Evolutionary conservation across 192 early-diverging fungal species (phyloP).

Genomic region (Phycomyces blakesleeanus): DNA sequence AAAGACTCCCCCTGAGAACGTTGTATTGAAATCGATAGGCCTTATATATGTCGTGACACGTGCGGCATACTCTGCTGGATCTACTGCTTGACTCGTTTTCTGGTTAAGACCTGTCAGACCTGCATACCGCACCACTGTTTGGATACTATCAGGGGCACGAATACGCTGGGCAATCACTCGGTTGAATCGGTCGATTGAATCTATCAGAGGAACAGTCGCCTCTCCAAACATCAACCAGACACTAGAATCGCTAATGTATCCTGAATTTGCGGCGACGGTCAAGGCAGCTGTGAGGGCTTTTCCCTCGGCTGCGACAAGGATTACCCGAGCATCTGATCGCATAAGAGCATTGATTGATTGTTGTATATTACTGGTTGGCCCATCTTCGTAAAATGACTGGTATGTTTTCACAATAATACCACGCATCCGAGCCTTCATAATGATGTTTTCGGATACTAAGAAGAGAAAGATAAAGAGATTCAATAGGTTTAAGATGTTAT

Average conservation of each 20-base stretch:
- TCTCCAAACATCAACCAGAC: conserved; percentile 27
- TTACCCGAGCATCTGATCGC: conserved; percentile 34
- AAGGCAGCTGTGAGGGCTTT: conserved; percentile 31
- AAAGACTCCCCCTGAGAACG: conserved; percentile 39
- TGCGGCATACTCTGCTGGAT: conserved; percentile 23
- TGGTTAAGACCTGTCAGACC: not conserved
- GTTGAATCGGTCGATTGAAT: conserved; percentile 20
- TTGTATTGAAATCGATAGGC: conserved; percentile 35
- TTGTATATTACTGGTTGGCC: conserved; percentile 32
- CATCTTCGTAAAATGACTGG: conserved; percentile 39
- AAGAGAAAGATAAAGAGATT: not conserved
- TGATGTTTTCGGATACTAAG: conserved; percentile 40
- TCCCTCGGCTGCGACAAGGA: conserved; percentile 38
- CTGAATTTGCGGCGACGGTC: conserved; percentile 37
- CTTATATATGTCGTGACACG: conserved; percentile 11
- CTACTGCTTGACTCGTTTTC: not conserved
- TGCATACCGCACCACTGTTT: not conserved
- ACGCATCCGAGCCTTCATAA: conserved; percentile 25
- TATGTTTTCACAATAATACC: conserved; percentile 35
- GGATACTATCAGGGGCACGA: not conserved
- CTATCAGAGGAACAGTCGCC: not conserved
- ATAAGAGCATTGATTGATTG: conserved; percentile 30
- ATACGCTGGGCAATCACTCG: conserved; percentile 12
- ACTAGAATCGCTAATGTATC: conserved; percentile 25
- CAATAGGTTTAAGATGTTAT: not conserved